phyloP scores from a whole-genome alignment of 768 basidiomycete genomes.

The Trametes elegans region DNA sequence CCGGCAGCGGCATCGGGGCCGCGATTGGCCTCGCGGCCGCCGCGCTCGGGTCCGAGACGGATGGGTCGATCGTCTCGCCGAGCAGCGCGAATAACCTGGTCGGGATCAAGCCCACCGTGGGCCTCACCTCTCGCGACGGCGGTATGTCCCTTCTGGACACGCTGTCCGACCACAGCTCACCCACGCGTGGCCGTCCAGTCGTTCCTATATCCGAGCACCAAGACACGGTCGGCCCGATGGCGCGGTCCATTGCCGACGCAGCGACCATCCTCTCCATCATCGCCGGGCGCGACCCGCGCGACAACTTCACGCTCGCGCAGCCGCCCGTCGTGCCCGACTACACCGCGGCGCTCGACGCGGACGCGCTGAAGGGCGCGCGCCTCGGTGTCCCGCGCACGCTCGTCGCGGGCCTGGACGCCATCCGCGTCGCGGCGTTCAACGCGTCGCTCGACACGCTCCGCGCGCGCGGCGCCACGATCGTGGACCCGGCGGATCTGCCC shows the following conservation, averaged over 20 bases:
- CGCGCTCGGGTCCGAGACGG: slow-evolving; percentile 46
- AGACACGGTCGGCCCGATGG: slow-evolving; percentile 38
- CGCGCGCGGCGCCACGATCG: slow-evolving; percentile 44
- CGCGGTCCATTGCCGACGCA: slow-evolving; percentile 35
- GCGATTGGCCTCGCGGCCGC: slow-evolving; percentile 44
- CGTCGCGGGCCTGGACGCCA: slow-evolving; percentile 50
- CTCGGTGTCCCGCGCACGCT: slow-evolving; percentile 44
- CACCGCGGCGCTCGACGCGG: slow-evolving; percentile 46
- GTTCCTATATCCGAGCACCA: slow-evolving; percentile 42
- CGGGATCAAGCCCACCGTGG: slow-evolving; percentile 39
- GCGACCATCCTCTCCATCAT: slow-evolving; percentile 40
- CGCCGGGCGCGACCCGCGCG: slow-evolving; percentile 41
- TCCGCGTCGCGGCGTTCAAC: slow-evolving; percentile 39
- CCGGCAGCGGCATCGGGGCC: slow-evolving; percentile 40
- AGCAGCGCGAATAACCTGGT: slow-evolving; percentile 41
- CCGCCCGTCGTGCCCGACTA: slow-evolving; percentile 54
- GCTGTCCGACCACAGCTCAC: neutral
- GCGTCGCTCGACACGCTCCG: slow-evolving; percentile 37
- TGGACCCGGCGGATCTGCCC: slow-evolving; percentile 63
- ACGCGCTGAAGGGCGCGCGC: slow-evolving; percentile 45
- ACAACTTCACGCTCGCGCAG: slow-evolving; percentile 41
- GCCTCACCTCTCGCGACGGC: slow-evolving; percentile 34
- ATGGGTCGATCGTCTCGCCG: slow-evolving; percentile 48
- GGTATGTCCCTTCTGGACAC: slow-evolving; percentile 29
- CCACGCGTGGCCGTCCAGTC: slow-evolving; percentile 28